Percentiles rank a stretch among this genome's conserved stretches.
phyloP scores from a whole-genome alignment of 495 filamentous ascomycete genomes.

The Penicillium bovifimosum region DNA sequence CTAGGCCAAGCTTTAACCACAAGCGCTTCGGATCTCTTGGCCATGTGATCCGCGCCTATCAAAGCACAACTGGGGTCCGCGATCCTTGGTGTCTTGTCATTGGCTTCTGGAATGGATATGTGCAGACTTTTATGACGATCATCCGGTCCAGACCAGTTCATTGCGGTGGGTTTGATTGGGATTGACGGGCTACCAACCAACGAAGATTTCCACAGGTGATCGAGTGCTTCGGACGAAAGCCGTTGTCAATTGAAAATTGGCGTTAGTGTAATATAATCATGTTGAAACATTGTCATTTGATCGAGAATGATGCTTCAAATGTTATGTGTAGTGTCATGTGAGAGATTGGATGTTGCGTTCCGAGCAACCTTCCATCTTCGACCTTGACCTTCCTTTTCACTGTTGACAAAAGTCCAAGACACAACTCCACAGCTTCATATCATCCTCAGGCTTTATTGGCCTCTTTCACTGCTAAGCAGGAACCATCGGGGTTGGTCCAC shows the following conservation, averaged over 20 bases:
- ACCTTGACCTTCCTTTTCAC: neutral
- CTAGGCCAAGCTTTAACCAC: slow-evolving; percentile 5
- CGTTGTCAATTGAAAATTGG: neutral
- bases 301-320: neutral
- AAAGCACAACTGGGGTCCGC: neutral
- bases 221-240: neutral
- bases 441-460: slow-evolving; percentile 15
- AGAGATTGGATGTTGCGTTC: neutral
- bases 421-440: neutral
- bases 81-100: neutral
- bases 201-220: neutral
- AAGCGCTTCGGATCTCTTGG: neutral
- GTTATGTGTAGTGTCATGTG: neutral
- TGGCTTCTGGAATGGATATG: slow-evolving; percentile 29
- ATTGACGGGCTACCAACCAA: slow-evolving; percentile 9
- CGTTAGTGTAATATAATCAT: neutral
- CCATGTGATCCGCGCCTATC: neutral
- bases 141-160: slow-evolving; percentile 16
- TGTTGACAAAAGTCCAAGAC: slow-evolving; percentile 2
- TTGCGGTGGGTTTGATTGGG: slow-evolving; percentile 15
- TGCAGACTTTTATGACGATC: slow-evolving; percentile 11
- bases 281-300: neutral
- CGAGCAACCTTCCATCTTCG: neutral
- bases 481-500: slow-evolving; percentile 17
- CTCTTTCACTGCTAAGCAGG: slow-evolving; percentile 19